Evolutionary conservation across 176 grass and related monocot genomes (phyloP), one percentile per base, ranked within the genome.

Genomic region (Themeda triandra): DNA sequence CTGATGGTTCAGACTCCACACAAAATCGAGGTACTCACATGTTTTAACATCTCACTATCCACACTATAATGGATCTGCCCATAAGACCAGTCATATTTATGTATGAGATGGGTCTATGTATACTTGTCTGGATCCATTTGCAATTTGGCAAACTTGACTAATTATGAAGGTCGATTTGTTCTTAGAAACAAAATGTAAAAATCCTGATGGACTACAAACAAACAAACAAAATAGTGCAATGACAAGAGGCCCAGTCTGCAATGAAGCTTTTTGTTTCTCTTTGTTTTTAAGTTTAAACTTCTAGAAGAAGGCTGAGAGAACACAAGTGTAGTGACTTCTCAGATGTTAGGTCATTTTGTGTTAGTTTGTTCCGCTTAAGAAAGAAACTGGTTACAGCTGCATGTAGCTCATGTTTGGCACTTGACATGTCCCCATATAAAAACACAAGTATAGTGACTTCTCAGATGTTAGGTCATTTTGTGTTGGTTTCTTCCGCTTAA

Each of bases 21-120:
- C 80, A 91, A 64, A 62, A 41, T 42, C 75, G 40, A 92, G 87
- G 89, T 89, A 89, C 23, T 60, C 24, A 44, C 49, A 42, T 82
- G 64, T 76, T 68, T 56, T 84, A 59, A 36, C 72, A 29, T 64
- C 44, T 81, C 66, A 63, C 17, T 70, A 62, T 48, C 36, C n/a
- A 69, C 44, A 39, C 6, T 70, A 56, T n/a, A 35, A 62, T 3
- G 15, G 39, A 53, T 60, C 66, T n/a, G 3, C 66, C 4, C 6
- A 32, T 51, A 72, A 53, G 32, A 73, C 18, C 1, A 6, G 7
- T 71, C 1, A 0, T 51, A 42, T 69, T 69, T 82, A 71, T 33
- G 2, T 39, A 5, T 28, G 36, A 79, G 31, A 77, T 37, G 30
- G 42, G 48, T 77, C 21, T 69, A 60, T 54, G 1, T 54, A 54